These are phyloP conservation scores for Farysia itapuensis DNA, from an alignment of 1,284 basidiomycete species.

Conservation along the genomic window DNA sequence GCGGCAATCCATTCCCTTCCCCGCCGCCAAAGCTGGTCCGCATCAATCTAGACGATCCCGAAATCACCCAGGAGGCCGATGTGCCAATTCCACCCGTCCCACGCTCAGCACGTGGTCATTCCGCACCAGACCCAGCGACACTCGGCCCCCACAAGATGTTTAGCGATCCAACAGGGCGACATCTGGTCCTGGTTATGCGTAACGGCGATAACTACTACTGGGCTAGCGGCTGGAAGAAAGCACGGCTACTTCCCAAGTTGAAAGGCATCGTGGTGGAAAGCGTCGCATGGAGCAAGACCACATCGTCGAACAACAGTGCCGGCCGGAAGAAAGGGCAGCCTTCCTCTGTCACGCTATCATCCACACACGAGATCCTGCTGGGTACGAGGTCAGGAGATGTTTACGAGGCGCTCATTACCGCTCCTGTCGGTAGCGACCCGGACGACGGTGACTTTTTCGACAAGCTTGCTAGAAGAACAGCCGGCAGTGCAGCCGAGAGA, in stretches of 20 bases:
- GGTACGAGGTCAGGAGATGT: slow-evolving; percentile 66
- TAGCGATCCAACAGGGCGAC: slow-evolving; percentile 81
- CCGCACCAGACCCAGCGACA: slow-evolving; percentile 36
- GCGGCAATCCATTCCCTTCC: slow-evolving; percentile 11
- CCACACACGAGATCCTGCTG: slow-evolving; percentile 80
- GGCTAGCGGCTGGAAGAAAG: slow-evolving; percentile 51
- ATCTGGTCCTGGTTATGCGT: slow-evolving; percentile 79
- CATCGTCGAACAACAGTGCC: not conserved
- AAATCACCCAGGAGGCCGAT: slow-evolving; percentile 49
- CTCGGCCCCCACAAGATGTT: slow-evolving; percentile 48
- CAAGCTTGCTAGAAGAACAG: slow-evolving; percentile 53
- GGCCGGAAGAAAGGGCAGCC: not conserved
- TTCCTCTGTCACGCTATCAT: slow-evolving; percentile 10
- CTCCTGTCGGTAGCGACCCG: slow-evolving; percentile 49
- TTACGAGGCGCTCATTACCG: slow-evolving; percentile 70
- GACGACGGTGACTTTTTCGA: slow-evolving; percentile 63
- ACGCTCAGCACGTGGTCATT: slow-evolving; percentile 31
- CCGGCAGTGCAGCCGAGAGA: slow-evolving; percentile 27
- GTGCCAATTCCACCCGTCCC: slow-evolving; percentile 45
- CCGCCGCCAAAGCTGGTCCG: slow-evolving; percentile 46
- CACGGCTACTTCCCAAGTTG: slow-evolving; percentile 64
- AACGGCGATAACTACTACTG: slow-evolving; percentile 92
- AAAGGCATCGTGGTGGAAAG: slow-evolving; percentile 81
- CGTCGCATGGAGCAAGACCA: slow-evolving; percentile 77
- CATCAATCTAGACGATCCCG: slow-evolving; percentile 57